Conservation (phyloP, 345 rosid genomes). For the Mallotus nudiflorus region DNA sequence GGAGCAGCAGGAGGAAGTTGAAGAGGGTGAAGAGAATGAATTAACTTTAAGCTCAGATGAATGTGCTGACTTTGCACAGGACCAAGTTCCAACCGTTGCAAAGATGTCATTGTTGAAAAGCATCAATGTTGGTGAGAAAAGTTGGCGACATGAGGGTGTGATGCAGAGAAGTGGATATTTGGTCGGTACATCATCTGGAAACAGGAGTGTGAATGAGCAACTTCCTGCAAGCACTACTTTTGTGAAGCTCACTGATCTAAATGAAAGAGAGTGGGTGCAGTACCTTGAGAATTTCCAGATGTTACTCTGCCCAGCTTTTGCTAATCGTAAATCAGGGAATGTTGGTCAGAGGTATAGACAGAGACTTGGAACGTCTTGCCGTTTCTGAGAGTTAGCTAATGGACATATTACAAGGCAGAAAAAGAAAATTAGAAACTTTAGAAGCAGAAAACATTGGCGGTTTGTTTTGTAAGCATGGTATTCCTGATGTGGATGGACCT, state of each 20-base stretch:
- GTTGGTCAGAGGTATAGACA: constrained; percentile 50
- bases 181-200: constrained; percentile 49
- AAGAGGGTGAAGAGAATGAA: constrained; percentile 22
- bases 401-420: constrained; percentile 1
- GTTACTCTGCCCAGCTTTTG: constrained; percentile 41
- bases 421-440: constrained; percentile 8
- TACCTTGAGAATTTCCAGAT: constrained; percentile 52
- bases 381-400: constrained; percentile 33
- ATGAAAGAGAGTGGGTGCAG: constrained; percentile 50
- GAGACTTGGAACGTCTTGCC: constrained; percentile 71
- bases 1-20: constrained; percentile 24
- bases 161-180: constrained; percentile 40
- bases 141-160: constrained; percentile 30
- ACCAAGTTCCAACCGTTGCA: constrained; percentile 16
- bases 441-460: not conserved
- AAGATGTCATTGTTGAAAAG: constrained; percentile 28
- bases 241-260: constrained; percentile 40
- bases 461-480: not conserved
- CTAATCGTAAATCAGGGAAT: constrained; percentile 29
- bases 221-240: constrained; percentile 34
- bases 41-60: constrained; percentile 14
- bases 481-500: not conserved
- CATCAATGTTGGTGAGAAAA: constrained; percentile 28
- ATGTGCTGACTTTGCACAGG: constrained; percentile 2
- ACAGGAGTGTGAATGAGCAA: constrained; percentile 37